Conservation (phyloP, 2,329 filamentous ascomycete genomes). For the Hypoxylon rubiginosum region DNA sequence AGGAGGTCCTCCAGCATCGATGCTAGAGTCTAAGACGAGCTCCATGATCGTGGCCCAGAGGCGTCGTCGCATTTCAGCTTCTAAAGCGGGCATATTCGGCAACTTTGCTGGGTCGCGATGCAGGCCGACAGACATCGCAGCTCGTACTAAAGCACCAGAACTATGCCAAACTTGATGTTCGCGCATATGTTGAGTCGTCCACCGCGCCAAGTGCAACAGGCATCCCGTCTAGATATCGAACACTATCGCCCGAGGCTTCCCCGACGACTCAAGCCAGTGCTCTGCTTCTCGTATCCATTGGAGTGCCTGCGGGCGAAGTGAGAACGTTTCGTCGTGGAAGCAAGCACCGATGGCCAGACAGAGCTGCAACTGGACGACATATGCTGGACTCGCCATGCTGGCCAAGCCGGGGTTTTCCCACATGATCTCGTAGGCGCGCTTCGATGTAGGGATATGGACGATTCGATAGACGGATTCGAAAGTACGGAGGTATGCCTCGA, state of each 20-base stretch:
- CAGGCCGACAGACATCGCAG: constrained; percentile 52
- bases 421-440: constrained; percentile 51
- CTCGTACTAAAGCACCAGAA: constrained; percentile 49
- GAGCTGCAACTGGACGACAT: constrained; percentile 38
- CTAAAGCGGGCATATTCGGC: constrained; percentile 44
- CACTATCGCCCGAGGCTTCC: constrained; percentile 47
- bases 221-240: constrained; percentile 51
- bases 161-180: constrained; percentile 50
- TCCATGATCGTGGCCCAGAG: constrained; percentile 49
- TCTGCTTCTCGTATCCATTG: constrained; percentile 46
- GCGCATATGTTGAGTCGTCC: constrained; percentile 34
- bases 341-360: constrained; percentile 42
- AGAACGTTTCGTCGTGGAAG: constrained; percentile 42
- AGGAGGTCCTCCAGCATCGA: constrained; percentile 20
- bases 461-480: constrained; percentile 59
- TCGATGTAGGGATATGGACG: constrained; percentile 58
- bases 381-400: constrained; percentile 2
- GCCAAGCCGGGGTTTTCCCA: constrained; percentile 21
- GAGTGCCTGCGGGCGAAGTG: constrained; percentile 27
- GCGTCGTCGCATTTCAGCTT: constrained; percentile 51
- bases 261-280: constrained; percentile 39
- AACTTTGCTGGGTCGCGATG: constrained; percentile 52
- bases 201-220: constrained; percentile 46
- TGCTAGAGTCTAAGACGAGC: constrained; percentile 22
- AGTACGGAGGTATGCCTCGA: constrained; percentile 57